Evolutionary conservation across 2,329 filamentous ascomycete genomes (phyloP).

Genomic region (Cladosporium halotolerans): DNA sequence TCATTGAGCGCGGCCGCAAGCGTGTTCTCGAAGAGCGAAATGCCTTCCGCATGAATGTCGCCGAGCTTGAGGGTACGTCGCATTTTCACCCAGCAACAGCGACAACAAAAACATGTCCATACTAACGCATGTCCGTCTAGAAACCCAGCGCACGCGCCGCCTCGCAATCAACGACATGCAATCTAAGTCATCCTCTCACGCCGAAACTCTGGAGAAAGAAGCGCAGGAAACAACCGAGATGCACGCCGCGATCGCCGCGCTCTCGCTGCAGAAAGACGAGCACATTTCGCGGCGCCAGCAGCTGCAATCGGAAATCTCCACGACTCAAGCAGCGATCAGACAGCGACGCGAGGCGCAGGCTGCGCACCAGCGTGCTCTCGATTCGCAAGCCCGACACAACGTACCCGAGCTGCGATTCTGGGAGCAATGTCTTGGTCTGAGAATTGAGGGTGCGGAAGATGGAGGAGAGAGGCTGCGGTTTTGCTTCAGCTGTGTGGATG

Average conservation of each 20-base stretch:
- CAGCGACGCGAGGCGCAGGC: constrained; percentile 64
- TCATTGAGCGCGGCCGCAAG: constrained; percentile 87
- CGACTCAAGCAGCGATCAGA: constrained; percentile 65
- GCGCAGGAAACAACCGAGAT: constrained; percentile 64
- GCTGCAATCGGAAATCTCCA: constrained; percentile 52
- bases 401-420: constrained; percentile 92
- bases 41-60: constrained; percentile 82
- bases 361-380: constrained; percentile 65
- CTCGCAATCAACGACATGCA: constrained; percentile 24
- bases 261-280: constrained; percentile 51
- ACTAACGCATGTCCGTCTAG: constrained; percentile 12
- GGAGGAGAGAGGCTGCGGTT: constrained; percentile 71
- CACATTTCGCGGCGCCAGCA: constrained; percentile 50
- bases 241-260: constrained; percentile 52
- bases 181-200: constrained; percentile 63
- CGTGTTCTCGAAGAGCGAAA: constrained; percentile 89
- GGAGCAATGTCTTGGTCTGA: constrained; percentile 81
- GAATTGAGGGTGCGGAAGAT: constrained; percentile 80
- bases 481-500: constrained; percentile 78
- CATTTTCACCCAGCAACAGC: background rate
- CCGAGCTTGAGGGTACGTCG: constrained; percentile 74
- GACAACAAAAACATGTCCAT: background rate
- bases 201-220: constrained; percentile 70
- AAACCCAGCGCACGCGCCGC: constrained; percentile 5
- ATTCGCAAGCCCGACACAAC: constrained; percentile 81